These are phyloP conservation scores for Verticillium longisporum DNA, from an alignment of 2,329 filamentous ascomycete genomes.

Conservation along the genomic window DNA sequence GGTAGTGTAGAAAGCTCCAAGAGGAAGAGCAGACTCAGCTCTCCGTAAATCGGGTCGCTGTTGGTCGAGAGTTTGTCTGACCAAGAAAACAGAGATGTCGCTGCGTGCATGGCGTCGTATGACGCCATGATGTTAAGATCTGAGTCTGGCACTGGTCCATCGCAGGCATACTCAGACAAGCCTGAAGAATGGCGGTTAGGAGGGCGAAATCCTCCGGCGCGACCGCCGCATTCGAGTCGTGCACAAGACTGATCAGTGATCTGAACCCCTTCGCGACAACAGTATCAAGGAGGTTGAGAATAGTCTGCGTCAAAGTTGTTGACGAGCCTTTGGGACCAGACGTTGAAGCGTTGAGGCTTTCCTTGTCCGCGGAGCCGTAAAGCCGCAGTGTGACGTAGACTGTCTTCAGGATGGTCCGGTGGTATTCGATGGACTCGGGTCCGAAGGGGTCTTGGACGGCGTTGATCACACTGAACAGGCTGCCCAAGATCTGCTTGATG, in stretches of 20 bases:
- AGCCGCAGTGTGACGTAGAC: conserved; percentile 76
- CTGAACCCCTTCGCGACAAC: conserved; percentile 79
- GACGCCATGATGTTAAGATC: conserved; percentile 62
- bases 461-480: conserved; percentile 45
- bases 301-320: conserved; percentile 47
- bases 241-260: conserved; percentile 71
- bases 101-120: conserved; percentile 71
- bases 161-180: conserved; percentile 70
- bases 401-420: conserved; percentile 75
- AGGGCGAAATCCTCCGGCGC: conserved; percentile 78
- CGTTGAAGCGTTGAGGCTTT: conserved; percentile 12
- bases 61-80: conserved; percentile 72
- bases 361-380: conserved; percentile 36
- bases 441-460: conserved; percentile 47
- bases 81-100: conserved; percentile 88
- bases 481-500: conserved; percentile 42
- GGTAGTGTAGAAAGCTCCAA: conserved; percentile 80
- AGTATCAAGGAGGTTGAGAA: conserved; percentile 73
- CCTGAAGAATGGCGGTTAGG: conserved; percentile 81
- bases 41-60: conserved; percentile 85
- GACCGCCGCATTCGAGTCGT: conserved; percentile 61
- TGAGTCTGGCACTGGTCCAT: conserved; percentile 66
- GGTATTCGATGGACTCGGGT: conserved; percentile 56
- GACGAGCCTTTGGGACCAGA: conserved; percentile 23
- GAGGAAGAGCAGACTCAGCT: conserved; percentile 83